Conservation (phyloP, 2,329 filamentous ascomycete species). For the Penicillium sp. region DNA sequence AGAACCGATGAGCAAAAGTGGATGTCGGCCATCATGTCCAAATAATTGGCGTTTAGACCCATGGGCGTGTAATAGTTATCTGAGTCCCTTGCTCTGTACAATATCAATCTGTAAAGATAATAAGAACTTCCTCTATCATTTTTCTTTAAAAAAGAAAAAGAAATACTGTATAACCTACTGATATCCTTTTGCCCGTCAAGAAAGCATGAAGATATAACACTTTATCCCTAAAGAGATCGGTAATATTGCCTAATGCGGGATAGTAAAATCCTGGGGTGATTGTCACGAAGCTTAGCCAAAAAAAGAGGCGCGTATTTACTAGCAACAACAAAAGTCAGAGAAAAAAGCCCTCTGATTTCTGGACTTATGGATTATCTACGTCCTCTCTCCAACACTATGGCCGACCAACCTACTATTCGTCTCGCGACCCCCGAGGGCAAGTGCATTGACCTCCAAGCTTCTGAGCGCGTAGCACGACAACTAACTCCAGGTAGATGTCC, state of each 20-base stretch:
- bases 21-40: conserved; percentile 67
- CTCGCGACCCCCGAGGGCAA: conserved; percentile 42
- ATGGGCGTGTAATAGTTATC: background rate
- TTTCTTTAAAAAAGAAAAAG: background rate
- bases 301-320: background rate
- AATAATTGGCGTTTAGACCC: conserved; percentile 28
- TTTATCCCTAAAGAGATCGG: background rate
- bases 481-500: conserved; percentile 61
- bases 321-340: background rate
- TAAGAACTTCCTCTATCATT: background rate
- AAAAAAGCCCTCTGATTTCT: background rate
- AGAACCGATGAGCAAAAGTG: conserved; percentile 82
- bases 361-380: conserved; percentile 4
- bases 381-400: conserved; percentile 25
- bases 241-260: conserved; percentile 1
- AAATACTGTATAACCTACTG: background rate
- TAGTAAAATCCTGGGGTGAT: background rate
- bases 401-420: conserved; percentile 38
- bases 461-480: background rate
- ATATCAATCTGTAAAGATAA: conserved; percentile 1
- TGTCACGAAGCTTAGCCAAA: background rate
- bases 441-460: conserved; percentile 5
- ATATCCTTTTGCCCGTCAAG: background rate
- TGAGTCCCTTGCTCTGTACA: conserved; percentile 3
- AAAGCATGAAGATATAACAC: background rate